phyloP scores from a whole-genome alignment of 2,329 filamentous ascomycete species.

The Fusarium nodosum region DNA sequence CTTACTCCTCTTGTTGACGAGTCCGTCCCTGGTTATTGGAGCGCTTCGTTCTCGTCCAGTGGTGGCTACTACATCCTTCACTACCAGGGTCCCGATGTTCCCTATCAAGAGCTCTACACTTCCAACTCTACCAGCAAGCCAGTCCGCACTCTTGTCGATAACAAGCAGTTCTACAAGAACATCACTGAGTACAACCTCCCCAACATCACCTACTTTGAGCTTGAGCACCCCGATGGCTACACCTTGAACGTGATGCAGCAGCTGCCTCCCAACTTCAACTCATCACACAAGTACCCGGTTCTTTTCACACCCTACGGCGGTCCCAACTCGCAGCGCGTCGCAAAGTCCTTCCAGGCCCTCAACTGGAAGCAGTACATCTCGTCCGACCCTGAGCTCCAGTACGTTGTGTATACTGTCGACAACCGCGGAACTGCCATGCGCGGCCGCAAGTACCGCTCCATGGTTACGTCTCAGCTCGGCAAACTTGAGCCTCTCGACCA shows the following conservation, averaged over 20 bases:
- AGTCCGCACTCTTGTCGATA: conserved; percentile 71
- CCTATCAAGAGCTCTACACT: conserved; percentile 76
- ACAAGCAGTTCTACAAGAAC: conserved; percentile 67
- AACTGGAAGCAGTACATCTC: conserved; percentile 74
- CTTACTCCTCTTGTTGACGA: conserved; percentile 74
- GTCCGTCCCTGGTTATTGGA: conserved; percentile 69
- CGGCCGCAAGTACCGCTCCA: conserved; percentile 72
- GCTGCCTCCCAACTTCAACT: conserved; percentile 74
- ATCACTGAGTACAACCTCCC: conserved; percentile 73
- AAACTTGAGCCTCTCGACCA: conserved; percentile 75
- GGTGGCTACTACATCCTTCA: conserved; percentile 75
- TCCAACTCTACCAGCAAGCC: conserved; percentile 65
- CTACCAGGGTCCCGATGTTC: conserved; percentile 75
- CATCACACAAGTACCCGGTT: conserved; percentile 73
- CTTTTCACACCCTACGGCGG: conserved; percentile 78
- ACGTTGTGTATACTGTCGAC: conserved; percentile 76
- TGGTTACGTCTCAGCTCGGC: conserved; percentile 71
- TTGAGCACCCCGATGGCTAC: conserved; percentile 72
- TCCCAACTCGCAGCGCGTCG: conserved; percentile 72
- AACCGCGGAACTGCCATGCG: conserved; percentile 76
- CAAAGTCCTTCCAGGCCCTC: conserved; percentile 67
- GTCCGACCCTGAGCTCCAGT: conserved; percentile 76
- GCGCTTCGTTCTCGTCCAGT: conserved; percentile 73
- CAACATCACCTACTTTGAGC: conserved; percentile 73
- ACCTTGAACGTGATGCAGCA: conserved; percentile 74